Evolutionary conservation across 805 yeast species (phyloP).

Genomic region (Candida pseudofarinosa): DNA sequence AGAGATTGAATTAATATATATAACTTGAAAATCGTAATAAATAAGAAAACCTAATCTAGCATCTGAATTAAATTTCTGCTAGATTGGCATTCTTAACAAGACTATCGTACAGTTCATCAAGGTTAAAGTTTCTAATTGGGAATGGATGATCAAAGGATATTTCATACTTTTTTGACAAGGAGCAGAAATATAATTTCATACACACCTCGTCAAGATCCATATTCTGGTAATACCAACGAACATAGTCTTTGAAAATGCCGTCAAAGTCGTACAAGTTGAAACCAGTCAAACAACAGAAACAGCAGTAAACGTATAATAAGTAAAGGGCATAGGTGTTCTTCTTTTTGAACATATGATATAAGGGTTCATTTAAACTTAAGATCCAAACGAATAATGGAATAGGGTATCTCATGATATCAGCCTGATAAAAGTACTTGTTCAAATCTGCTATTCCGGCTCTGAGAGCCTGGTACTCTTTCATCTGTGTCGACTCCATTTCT

Average conservation of each 20-base stretch:
- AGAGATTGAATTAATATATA: too few species aligned
- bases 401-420: conserved; percentile 19
- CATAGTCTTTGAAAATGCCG: conserved; percentile 15
- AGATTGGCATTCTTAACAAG: too few species aligned
- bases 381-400: conserved; percentile 30
- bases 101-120: neutral
- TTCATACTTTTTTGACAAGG: neutral
- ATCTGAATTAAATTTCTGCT: too few species aligned
- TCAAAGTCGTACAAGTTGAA: conserved; percentile 16
- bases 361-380: conserved; percentile 12
- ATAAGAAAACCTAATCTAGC: too few species aligned
- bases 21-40: too few species aligned
- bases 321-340: conserved; percentile 23
- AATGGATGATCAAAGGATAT: neutral
- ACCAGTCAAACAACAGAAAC: conserved; percentile 15
- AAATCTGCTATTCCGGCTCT: conserved; percentile 7
- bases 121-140: neutral
- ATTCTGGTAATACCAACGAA: neutral
- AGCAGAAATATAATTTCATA: too few species aligned
- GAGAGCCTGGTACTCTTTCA: neutral
- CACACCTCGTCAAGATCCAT: neutral
- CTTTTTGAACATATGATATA: conserved; percentile 14
- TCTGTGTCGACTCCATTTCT: neutral
- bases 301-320: conserved; percentile 18
- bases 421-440: conserved; percentile 10